phyloP scores from a whole-genome alignment of 108 stramenopile species.

The Stephanodiscus triporus region DNA sequence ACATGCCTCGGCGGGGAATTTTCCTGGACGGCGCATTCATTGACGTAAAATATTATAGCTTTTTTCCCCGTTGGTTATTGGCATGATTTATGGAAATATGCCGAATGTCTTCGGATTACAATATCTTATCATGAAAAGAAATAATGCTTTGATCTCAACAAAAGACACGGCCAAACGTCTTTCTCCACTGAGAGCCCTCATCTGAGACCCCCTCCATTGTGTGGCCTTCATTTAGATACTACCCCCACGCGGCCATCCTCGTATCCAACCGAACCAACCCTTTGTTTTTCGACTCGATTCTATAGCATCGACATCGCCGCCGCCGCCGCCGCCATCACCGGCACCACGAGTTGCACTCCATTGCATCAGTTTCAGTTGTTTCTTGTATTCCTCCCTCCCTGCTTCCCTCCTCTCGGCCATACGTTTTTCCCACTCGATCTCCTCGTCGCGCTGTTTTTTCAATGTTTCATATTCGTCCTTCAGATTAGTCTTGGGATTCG shows the following conservation, averaged over 20 bases:
- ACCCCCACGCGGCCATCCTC: slow-evolving; percentile 15
- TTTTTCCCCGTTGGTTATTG: no score
- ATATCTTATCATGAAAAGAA: no score
- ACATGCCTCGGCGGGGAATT: background rate
- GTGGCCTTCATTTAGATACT: background rate
- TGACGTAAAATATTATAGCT: no score
- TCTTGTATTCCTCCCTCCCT: slow-evolving; percentile 42
- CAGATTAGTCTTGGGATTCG: slow-evolving; percentile 81
- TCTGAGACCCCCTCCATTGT: background rate
- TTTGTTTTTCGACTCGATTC: slow-evolving; percentile 17
- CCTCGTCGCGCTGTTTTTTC: slow-evolving; percentile 54
- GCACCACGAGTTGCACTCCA: slow-evolving; percentile 5
- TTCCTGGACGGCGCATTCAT: no score
- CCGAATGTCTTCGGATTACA: no score
- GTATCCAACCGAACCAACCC: slow-evolving; percentile 43
- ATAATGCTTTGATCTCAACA: no score
- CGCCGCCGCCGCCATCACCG: background rate
- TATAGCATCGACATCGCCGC: background rate
- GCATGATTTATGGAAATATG: no score
- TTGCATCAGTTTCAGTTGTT: slow-evolving; percentile 41
- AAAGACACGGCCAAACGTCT: background rate
- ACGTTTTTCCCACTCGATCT: slow-evolving; percentile 56
- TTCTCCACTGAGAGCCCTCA: background rate
- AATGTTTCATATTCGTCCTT: slow-evolving; percentile 73
- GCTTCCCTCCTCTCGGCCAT: slow-evolving; percentile 32